Evolutionary conservation across 148 eudicot species (phyloP).

Genomic region (Heliosperma pusillum): DNA sequence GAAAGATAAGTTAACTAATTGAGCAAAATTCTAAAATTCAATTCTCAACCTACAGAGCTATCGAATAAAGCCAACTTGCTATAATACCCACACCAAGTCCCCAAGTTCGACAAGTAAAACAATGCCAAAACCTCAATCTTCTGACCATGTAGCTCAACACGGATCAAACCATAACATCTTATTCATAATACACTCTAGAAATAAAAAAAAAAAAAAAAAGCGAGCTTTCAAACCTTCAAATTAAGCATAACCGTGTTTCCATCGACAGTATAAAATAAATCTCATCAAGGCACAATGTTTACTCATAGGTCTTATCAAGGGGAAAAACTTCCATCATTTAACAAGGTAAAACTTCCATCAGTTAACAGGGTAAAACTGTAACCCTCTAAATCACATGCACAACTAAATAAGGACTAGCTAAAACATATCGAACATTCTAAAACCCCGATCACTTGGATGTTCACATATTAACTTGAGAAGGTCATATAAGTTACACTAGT

Average conservation of each 20-base stretch:
- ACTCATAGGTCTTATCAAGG: too few relatives aligned
- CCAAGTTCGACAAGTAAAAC: neutral
- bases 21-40: neutral
- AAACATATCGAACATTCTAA: too few relatives aligned
- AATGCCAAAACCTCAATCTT: neutral
- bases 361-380: too few relatives aligned
- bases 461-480: too few relatives aligned
- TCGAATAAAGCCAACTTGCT: neutral
- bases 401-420: too few relatives aligned
- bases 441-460: too few relatives aligned
- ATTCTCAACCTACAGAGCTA: neutral
- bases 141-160: neutral
- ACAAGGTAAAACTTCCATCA: too few relatives aligned
- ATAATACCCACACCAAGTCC: conserved; percentile 10
- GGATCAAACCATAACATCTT: neutral
- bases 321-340: too few relatives aligned
- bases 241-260: neutral
- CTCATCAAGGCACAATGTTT: too few relatives aligned
- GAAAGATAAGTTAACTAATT: neutral
- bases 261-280: too few relatives aligned
- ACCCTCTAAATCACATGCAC: too few relatives aligned
- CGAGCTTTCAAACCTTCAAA: too few relatives aligned
- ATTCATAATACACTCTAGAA: neutral
- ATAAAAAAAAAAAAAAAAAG: neutral
- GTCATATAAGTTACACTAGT: neutral